Evolutionary conservation across 345 rosid genomes (phyloP), one percentile per base, ranked within the genome.

Genomic region (Lagerstroemia speciosa): DNA sequence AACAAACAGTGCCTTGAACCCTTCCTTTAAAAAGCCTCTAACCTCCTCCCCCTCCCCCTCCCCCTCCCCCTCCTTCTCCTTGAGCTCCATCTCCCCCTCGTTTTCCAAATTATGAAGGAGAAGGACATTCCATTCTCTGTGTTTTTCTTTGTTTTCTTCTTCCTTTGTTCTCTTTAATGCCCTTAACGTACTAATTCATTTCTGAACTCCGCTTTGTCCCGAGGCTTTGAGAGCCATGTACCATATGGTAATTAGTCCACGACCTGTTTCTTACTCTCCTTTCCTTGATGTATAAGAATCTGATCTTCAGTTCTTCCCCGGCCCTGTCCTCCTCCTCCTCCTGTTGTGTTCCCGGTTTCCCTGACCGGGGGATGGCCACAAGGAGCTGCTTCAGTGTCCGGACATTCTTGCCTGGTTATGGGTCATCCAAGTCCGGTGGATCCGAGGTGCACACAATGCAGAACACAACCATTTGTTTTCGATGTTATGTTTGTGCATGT

Each of bases 71-170:
- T n/a, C n/a, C n/a, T n/a, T n/a, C n/a, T n/a, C n/a, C n/a, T n/a
- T n/a, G 70, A 72, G 87, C 80, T 82, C 81, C 77, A 79, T 82
- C 81, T 75, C 78, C 84, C 79, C 82, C 70, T 77, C 86, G 80
- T 78, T 83, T 87, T 85, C 83, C 83, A 83, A 26, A 43, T n/a
- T 40, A 29, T 43, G 53, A 50, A n/a, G 46, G 14, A 12, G 46
- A 67, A 3, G 62, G 41, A 71, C 41, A 26, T 20, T 67, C n/a
- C n/a, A n/a, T n/a, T n/a, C n/a, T n/a, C n/a, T n/a, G n/a, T n/a
- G n/a, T n/a, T n/a, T n/a, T n/a, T n/a, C n/a, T n/a, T n/a, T n/a
- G n/a, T n/a, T n/a, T n/a, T n/a, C n/a, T n/a, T n/a, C n/a, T 62
- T 48, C 30, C 27, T 24, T 37, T 7, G 17, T 27, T 38, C 31